phyloP scores from a whole-genome alignment of 768 basidiomycete genomes.

The Cystofilobasidium capitatum region DNA sequence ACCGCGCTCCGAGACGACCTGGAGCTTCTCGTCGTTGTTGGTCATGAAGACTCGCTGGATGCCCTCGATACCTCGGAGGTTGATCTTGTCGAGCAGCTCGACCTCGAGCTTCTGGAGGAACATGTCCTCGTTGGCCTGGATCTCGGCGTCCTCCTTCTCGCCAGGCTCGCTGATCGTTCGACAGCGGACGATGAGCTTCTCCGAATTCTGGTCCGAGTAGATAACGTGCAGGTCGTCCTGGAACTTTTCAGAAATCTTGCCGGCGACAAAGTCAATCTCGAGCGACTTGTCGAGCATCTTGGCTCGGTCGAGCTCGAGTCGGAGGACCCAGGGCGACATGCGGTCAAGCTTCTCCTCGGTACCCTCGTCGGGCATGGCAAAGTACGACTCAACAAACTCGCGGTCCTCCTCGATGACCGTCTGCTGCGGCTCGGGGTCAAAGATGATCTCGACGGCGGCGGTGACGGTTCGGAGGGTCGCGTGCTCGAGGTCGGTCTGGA shows the following conservation, averaged over 20 bases:
- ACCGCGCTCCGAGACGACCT: slow-evolving; percentile 51
- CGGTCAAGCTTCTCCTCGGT: slow-evolving; percentile 80
- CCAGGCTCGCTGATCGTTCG: slow-evolving; percentile 68
- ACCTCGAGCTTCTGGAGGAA: slow-evolving; percentile 94
- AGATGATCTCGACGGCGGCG: slow-evolving; percentile 92
- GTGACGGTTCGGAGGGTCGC: slow-evolving; percentile 91
- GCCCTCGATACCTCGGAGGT: slow-evolving; percentile 79
- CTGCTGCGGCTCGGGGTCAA: slow-evolving; percentile 80
- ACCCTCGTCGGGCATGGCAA: slow-evolving; percentile 96
- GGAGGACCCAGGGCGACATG: slow-evolving; percentile 93
- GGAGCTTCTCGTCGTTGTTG: slow-evolving; percentile 63
- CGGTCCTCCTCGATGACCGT: slow-evolving; percentile 95
- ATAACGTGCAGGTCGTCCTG: slow-evolving; percentile 94
- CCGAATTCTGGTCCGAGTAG: slow-evolving; percentile 97
- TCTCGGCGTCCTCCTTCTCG: slow-evolving; percentile 60
- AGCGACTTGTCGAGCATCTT: slow-evolving; percentile 97
- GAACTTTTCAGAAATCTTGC: slow-evolving; percentile 86
- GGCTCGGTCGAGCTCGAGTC: slow-evolving; percentile 89
- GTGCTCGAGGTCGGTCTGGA: slow-evolving; percentile 86
- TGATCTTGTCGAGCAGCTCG: slow-evolving; percentile 92
- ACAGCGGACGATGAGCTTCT: slow-evolving; percentile 93
- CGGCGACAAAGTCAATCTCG: slow-evolving; percentile 87
- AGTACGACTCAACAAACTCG: slow-evolving; percentile 96
- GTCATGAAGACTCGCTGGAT: slow-evolving; percentile 87
- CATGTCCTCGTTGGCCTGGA: slow-evolving; percentile 70